A percentile compares a stretch with the other conserved stretches of the same genome.
Evolutionary conservation across 768 basidiomycete genomes (phyloP).

Genomic region (Boletus reticuloceps): DNA sequence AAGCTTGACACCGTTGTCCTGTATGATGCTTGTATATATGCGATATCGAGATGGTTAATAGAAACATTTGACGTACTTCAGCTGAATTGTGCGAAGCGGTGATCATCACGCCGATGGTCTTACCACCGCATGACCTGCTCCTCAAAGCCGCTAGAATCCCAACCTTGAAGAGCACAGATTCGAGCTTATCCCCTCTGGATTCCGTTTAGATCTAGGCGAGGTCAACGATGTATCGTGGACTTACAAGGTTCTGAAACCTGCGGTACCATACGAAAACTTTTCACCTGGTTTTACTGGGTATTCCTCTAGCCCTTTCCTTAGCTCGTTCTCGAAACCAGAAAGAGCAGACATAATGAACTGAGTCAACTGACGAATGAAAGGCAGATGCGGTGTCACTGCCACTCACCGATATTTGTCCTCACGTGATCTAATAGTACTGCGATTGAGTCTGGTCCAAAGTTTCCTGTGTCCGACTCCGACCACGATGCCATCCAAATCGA

Average conservation of each 20-base stretch:
- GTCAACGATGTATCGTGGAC: slow-evolving; percentile 29
- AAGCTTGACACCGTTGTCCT: slow-evolving; percentile 99
- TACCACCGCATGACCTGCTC: slow-evolving; percentile 89
- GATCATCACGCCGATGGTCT: slow-evolving; percentile 96
- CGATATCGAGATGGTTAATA: not conserved
- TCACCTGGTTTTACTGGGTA: slow-evolving; percentile 73
- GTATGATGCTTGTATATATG: slow-evolving; percentile 8
- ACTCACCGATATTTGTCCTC: not conserved
- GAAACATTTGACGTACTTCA: slow-evolving; percentile 48
- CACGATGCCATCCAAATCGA: slow-evolving; percentile 72
- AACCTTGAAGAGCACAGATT: slow-evolving; percentile 92
- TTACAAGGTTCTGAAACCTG: slow-evolving; percentile 90
- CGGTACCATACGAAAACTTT: slow-evolving; percentile 87
- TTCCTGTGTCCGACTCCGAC: not conserved
- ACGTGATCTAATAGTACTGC: slow-evolving; percentile 18
- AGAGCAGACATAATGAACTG: slow-evolving; percentile 35
- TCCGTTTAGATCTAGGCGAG: slow-evolving; percentile 5
- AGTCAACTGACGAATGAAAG: not conserved
- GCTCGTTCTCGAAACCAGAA: slow-evolving; percentile 35
- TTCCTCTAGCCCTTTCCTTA: slow-evolving; percentile 50
- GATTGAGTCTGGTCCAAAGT: not conserved
- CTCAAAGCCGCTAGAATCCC: slow-evolving; percentile 87
- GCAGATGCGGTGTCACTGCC: not conserved
- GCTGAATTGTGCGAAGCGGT: slow-evolving; percentile 99
- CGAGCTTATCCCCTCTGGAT: slow-evolving; percentile 64